Percentiles rank a stretch among this genome's conserved stretches.
These are phyloP conservation scores for Aspergillus cejpii DNA, from an alignment of 2,329 filamentous ascomycete species.

Conservation along the genomic window DNA sequence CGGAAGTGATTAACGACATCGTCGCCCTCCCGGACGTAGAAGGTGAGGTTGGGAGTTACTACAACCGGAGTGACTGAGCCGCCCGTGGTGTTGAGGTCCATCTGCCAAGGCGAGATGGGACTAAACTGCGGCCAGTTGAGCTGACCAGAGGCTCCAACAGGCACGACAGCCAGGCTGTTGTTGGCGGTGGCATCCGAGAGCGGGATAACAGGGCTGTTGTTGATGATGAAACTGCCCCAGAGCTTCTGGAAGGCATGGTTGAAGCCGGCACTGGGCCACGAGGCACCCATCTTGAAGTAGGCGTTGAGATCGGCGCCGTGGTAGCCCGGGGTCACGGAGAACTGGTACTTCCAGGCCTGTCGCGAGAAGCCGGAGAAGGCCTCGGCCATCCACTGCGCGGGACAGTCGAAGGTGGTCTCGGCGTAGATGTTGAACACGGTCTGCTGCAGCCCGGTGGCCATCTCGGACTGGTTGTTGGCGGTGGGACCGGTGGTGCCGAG, in stretches of 20 bases:
- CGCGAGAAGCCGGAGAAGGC: conserved; percentile 36
- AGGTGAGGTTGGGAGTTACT: conserved; percentile 20
- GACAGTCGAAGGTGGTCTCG: conserved; percentile 52
- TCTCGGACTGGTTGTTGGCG: conserved; percentile 46
- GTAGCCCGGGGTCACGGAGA: conserved; percentile 62
- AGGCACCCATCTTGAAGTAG: conserved; percentile 17
- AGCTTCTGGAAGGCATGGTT: conserved; percentile 39
- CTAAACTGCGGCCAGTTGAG: conserved; percentile 35
- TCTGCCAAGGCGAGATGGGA: conserved; percentile 30
- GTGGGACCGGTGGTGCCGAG: conserved; percentile 37
- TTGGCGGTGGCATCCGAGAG: conserved; percentile 12
- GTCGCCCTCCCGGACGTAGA: conserved; percentile 23
- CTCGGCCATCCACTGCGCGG: conserved; percentile 51
- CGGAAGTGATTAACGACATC: conserved; percentile 38
- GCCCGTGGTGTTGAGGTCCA: conserved; percentile 47
- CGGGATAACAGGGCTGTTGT: conserved; percentile 31
- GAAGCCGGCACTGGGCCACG: conserved; percentile 26
- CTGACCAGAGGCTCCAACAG: conserved; percentile 17
- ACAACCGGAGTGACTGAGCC: conserved; percentile 21
- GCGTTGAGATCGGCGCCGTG: conserved; percentile 57
- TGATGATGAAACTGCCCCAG: conserved; percentile 45
- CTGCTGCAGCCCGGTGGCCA: conserved; percentile 49
- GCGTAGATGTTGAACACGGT: conserved; percentile 48
- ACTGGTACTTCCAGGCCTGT: conserved; percentile 46
- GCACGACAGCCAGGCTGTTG: conserved; percentile 19